phyloP scores from a whole-genome alignment of 2,329 filamentous ascomycete genomes.

The Claviceps fusiformis region DNA sequence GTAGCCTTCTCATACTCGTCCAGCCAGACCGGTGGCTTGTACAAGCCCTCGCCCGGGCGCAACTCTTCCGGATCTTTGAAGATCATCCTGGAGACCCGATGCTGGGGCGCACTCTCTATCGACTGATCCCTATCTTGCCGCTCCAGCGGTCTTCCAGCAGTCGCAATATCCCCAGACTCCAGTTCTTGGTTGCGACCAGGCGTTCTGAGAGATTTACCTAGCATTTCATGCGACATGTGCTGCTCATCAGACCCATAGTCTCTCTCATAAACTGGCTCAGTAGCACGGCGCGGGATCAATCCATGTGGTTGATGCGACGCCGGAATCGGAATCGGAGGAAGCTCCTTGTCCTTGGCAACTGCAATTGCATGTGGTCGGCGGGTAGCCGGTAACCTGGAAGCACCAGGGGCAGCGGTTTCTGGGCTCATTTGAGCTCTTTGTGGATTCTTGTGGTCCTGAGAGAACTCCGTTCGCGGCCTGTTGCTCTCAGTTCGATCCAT shows the following conservation, averaged over 20 bases:
- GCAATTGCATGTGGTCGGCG: slow-evolving; percentile 5
- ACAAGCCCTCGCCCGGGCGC: slow-evolving; percentile 39
- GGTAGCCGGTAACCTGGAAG: background rate
- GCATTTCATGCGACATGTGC: slow-evolving; percentile 12
- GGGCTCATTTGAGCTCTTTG: slow-evolving; percentile 20
- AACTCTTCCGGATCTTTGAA: slow-evolving; percentile 29
- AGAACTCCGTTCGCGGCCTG: slow-evolving; percentile 44
- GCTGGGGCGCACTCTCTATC: slow-evolving; percentile 18
- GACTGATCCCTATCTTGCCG: slow-evolving; percentile 18
- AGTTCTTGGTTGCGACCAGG: background rate
- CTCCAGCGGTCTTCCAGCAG: slow-evolving; percentile 12
- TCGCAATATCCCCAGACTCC: slow-evolving; percentile 8
- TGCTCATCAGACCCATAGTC: slow-evolving; percentile 17
- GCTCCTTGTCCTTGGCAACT: slow-evolving; percentile 17
- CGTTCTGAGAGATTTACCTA: slow-evolving; percentile 7
- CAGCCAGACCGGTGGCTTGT: slow-evolving; percentile 45
- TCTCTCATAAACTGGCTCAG: slow-evolving; percentile 16
- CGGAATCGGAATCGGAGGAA: slow-evolving; percentile 16
- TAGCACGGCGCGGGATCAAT: slow-evolving; percentile 15
- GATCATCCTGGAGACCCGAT: slow-evolving; percentile 27
- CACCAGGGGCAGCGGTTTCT: slow-evolving; percentile 21
- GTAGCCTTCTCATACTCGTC: slow-evolving; percentile 62
- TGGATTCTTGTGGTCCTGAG: slow-evolving; percentile 34
- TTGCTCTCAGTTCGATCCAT: slow-evolving; percentile 39
- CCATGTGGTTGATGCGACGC: slow-evolving; percentile 2